Base-by-base conservation (phyloP, 2,329 filamentous ascomycete species). In the Colletotrichum caudatum region DNA sequence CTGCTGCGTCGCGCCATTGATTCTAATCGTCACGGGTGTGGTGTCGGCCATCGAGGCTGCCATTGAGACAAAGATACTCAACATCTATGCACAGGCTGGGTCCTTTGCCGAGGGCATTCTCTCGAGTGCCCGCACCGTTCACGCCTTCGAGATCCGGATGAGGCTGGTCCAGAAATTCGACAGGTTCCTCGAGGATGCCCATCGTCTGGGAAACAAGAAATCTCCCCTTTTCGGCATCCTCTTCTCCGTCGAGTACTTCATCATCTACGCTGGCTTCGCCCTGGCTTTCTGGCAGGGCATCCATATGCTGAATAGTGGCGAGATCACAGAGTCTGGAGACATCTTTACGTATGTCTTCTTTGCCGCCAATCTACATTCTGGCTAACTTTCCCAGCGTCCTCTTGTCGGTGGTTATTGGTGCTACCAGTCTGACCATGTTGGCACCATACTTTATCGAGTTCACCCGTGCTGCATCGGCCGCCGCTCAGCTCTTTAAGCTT, bases 261-360 rank as follows among this genome's bases (percentile, higher is more conserved):
- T 83, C 67, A 81, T 84, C 57, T 84, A 83, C 50, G 76, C 80
- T 1, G 83, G 82, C 12, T 83, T 83, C 57, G 82, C 79, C 1
- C 78, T 85, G 7, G 81, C 82, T 9, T 85, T 85, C 64, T 85
- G 83, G 83, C 83, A 84, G 67, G 84, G 83, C 11, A 75, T 84
- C 46, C 77, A 75, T 37, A 80, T 85, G 77, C 76, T 80, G 20
- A 75, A 78, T 12, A 76, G 75, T 1, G 82, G 82, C 16, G 80
- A 83, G 64, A 81, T 85, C 35, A 50, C 73, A 1, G 75, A 79
- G 9, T 76, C 80, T 7, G 83, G 83, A 14, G 76, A 78, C 14
- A 81, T 85, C 37, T 82, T 85, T 44, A 83, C 78, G 79, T 81
- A 69, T 60, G 79, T 75, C 23, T 41, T 1, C 7, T 41, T 14